These are phyloP conservation scores for Choiromyces venosus DNA, from an alignment of 495 filamentous ascomycete species.

Conservation along the genomic window DNA sequence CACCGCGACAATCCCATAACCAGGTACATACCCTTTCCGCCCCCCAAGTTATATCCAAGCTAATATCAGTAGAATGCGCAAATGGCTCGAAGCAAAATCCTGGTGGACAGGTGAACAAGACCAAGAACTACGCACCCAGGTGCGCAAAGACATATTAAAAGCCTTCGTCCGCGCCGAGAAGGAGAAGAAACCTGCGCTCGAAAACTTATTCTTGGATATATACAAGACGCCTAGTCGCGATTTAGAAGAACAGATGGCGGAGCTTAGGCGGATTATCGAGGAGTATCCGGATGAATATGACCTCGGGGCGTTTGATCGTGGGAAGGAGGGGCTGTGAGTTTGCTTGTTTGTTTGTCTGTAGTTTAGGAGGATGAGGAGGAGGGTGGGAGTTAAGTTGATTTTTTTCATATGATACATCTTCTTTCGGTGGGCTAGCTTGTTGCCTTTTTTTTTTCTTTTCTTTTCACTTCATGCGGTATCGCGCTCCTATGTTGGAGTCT, in stretches of 20 bases:
- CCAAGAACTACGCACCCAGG: slow-evolving; percentile 67
- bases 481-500: neutral
- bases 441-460: neutral
- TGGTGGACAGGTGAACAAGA: slow-evolving; percentile 55
- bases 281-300: slow-evolving; percentile 94
- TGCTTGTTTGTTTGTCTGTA: too few relatives aligned
- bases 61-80: slow-evolving; percentile 53
- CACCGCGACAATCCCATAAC: slow-evolving; percentile 90
- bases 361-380: too few relatives aligned
- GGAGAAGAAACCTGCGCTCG: slow-evolving; percentile 77
- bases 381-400: neutral
- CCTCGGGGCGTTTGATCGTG: slow-evolving; percentile 67
- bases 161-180: slow-evolving; percentile 84
- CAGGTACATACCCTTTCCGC: slow-evolving; percentile 41
- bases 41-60: too few relatives aligned
- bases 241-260: slow-evolving; percentile 66
- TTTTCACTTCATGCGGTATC: neutral
- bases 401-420: neutral
- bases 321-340: slow-evolving; percentile 59
- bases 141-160: slow-evolving; percentile 69
- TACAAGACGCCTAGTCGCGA: slow-evolving; percentile 86
- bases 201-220: slow-evolving; percentile 74
- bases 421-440: neutral
- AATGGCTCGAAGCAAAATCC: slow-evolving; percentile 66
- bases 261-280: slow-evolving; percentile 69